phyloP scores from a whole-genome alignment of 1,284 basidiomycete genomes.

The Ustilago esculenta region DNA sequence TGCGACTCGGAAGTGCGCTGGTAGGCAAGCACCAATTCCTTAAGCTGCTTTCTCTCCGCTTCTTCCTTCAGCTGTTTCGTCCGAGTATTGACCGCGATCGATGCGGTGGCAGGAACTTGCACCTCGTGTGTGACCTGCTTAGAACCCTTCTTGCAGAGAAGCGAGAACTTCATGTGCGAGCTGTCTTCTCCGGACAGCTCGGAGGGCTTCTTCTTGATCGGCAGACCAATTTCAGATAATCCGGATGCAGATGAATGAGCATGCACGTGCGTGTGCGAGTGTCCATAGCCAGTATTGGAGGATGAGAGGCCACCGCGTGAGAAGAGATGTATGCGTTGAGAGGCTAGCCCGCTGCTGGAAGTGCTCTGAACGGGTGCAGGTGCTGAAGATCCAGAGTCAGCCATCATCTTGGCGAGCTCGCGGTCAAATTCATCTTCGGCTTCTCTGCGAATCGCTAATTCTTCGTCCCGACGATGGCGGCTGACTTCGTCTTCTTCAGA shows the following conservation, averaged over 20 bases:
- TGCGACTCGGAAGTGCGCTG: slow-evolving; percentile 67
- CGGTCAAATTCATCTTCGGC: slow-evolving; percentile 93
- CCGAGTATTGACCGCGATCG: slow-evolving; percentile 60
- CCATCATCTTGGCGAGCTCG: slow-evolving; percentile 90
- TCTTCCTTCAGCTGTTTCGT: slow-evolving; percentile 58
- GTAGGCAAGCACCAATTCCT: slow-evolving; percentile 62
- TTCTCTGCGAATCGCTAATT: slow-evolving; percentile 73
- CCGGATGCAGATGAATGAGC: slow-evolving; percentile 80
- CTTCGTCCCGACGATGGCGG: slow-evolving; percentile 65
- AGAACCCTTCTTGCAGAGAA: slow-evolving; percentile 92
- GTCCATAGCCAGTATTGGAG: slow-evolving; percentile 25
- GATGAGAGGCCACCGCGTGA: slow-evolving; percentile 20
- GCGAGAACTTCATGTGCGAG: slow-evolving; percentile 85
- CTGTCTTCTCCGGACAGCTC: slow-evolving; percentile 69
- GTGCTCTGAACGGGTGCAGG: slow-evolving; percentile 3
- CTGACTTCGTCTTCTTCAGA: slow-evolving; percentile 31
- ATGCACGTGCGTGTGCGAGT: slow-evolving; percentile 65
- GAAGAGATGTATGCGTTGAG: slow-evolving; percentile 20
- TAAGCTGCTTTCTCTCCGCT: slow-evolving; percentile 61
- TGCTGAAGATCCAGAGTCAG: slow-evolving; percentile 70
- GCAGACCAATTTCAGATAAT: slow-evolving; percentile 71
- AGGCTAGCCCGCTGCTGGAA: neutral
- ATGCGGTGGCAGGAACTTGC: slow-evolving; percentile 51
- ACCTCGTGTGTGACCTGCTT: slow-evolving; percentile 75
- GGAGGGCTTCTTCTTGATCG: slow-evolving; percentile 68